Conservation (phyloP, 495 filamentous ascomycete genomes). For the Xylaria flabelliformis region DNA sequence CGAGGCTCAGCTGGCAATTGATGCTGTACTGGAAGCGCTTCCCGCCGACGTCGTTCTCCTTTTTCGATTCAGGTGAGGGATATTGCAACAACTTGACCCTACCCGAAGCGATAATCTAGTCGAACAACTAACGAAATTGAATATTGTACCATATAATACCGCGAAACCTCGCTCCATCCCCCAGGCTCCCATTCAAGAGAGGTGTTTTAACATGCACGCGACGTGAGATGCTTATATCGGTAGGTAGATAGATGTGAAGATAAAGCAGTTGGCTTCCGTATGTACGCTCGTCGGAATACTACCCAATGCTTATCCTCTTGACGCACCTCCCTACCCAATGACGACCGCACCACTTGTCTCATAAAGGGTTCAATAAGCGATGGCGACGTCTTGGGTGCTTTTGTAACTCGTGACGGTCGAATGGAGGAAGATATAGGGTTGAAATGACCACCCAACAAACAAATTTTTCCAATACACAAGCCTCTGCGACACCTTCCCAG, state of each 20-base stretch:
- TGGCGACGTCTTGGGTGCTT: neutral
- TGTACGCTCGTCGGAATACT: neutral
- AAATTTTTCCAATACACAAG: neutral
- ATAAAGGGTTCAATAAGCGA: neutral
- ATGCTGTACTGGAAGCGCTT: neutral
- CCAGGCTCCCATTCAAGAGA: neutral
- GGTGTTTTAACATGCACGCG: neutral
- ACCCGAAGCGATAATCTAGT: neutral
- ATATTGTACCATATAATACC: neutral
- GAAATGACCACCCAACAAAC: neutral
- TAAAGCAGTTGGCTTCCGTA: neutral
- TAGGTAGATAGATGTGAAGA: neutral
- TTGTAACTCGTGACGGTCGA: neutral
- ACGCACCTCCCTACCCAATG: neutral
- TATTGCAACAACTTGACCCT: neutral
- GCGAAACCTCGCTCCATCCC: neutral
- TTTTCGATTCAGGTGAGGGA: neutral
- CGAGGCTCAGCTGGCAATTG: neutral
- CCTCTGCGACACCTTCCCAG: neutral
- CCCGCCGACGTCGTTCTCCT: neutral
- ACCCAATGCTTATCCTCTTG: conserved; percentile 9
- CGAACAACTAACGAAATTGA: neutral
- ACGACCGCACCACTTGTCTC: neutral
- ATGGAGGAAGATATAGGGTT: neutral
- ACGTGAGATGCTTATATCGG: neutral